A percentile compares a stretch with the other conserved stretches of the same genome.
Evolutionary conservation across 2,329 filamentous ascomycete species (phyloP).

Genomic region (Sclerotinia subarctica): DNA sequence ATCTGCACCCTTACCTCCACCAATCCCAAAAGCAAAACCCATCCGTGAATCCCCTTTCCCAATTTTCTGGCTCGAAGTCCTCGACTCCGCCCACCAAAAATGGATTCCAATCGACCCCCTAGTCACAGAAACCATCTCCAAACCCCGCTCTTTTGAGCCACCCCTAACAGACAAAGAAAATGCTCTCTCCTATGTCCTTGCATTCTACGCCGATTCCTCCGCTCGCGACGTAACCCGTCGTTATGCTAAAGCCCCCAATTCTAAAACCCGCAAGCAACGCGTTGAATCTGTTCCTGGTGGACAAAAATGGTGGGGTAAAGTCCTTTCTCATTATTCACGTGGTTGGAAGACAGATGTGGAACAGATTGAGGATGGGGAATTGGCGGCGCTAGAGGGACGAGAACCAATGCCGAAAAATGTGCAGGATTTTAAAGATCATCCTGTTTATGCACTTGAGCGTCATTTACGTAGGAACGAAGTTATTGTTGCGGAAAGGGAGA

Average conservation of each 20-base stretch:
- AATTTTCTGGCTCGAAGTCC: conserved; percentile 91
- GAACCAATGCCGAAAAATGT: conserved; percentile 87
- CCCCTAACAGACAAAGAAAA: conserved; percentile 75
- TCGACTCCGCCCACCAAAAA: conserved; percentile 81
- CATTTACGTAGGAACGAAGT: conserved; percentile 84
- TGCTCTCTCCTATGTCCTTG: conserved; percentile 76
- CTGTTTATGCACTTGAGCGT: conserved; percentile 76
- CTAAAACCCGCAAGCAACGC: conserved; percentile 80
- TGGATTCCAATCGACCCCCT: conserved; percentile 88
- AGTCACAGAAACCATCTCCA: conserved; percentile 76
- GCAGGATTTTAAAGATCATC: conserved; percentile 83
- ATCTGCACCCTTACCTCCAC: conserved; percentile 46
- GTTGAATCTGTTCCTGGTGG: conserved; percentile 61
- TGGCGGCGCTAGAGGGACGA: conserved; percentile 65
- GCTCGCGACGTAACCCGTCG: conserved; percentile 83
- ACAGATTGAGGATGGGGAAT: conserved; percentile 76
- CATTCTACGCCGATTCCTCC: conserved; percentile 75
- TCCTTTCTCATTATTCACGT: conserved; percentile 48
- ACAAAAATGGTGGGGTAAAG: conserved; percentile 52
- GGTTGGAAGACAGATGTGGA: conserved; percentile 61
- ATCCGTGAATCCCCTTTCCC: conserved; percentile 73
- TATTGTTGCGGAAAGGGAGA: conserved; percentile 63
- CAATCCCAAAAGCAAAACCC: conserved; percentile 40
- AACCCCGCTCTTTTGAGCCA: conserved; percentile 75
- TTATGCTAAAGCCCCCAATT: conserved; percentile 84